phyloP scores from a whole-genome alignment of 306 rosid genomes.

The Abrus precatorius region DNA sequence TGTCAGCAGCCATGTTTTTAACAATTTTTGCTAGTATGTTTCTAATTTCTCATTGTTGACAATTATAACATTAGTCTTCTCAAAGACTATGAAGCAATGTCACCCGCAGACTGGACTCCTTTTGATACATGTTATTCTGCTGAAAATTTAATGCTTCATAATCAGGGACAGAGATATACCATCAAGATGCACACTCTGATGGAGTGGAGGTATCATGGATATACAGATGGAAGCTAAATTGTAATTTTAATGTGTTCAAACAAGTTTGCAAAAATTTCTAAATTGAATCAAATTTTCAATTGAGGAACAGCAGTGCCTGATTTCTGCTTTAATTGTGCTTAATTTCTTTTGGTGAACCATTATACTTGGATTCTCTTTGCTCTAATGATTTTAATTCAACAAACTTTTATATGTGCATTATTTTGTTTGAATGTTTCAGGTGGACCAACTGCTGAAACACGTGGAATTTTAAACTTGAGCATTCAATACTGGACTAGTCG shows the following conservation, averaged over 20 bases:
- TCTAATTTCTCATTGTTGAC: slow-evolving; percentile 10
- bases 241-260: slow-evolving; percentile 20
- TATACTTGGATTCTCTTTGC: neutral
- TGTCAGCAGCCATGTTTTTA: neutral
- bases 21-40: neutral
- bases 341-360: slow-evolving; percentile 15
- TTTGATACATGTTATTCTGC: slow-evolving; percentile 3
- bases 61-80: neutral
- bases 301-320: neutral
- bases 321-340: slow-evolving; percentile 21
- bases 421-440: slow-evolving; percentile 65
- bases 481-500: slow-evolving; percentile 96
- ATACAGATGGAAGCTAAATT: neutral
- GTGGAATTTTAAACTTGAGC: slow-evolving; percentile 72
- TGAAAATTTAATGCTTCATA: neutral
- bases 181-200: slow-evolving; percentile 14
- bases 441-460: slow-evolving; percentile 94
- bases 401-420: neutral
- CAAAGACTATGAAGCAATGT: neutral
- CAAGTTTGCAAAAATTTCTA: slow-evolving; percentile 17
- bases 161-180: neutral
- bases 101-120: neutral
- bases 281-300: slow-evolving; percentile 7
- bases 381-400: slow-evolving; percentile 5
- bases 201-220: neutral